Evolutionary conservation across 768 basidiomycete species (phyloP).

Genomic region (Ramaria sp.): DNA sequence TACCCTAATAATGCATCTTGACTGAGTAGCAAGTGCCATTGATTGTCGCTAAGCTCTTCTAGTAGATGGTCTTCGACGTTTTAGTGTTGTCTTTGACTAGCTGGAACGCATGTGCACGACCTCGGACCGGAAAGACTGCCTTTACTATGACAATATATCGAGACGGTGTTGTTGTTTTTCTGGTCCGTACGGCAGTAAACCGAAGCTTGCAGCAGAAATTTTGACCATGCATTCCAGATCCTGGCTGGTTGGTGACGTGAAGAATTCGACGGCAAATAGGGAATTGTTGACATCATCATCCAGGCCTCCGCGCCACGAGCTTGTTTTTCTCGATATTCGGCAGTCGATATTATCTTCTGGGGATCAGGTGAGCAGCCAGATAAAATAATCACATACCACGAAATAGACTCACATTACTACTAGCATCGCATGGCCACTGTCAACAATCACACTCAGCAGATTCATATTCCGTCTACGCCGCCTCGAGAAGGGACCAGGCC

Average conservation of each 20-base stretch:
- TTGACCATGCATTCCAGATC: not conserved
- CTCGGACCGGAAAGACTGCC: not conserved
- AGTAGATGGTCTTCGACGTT: conserved; percentile 5
- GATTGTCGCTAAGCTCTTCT: not conserved
- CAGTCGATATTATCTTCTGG: not conserved
- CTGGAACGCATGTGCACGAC: conserved; percentile 6
- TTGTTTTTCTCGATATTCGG: not conserved
- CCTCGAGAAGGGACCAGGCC: not conserved
- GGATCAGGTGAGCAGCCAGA: not conserved
- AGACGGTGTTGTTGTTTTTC: conserved; percentile 5
- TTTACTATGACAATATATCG: conserved; percentile 1
- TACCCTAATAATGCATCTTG: not conserved
- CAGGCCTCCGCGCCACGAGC: conserved; percentile 1
- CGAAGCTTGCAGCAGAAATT: not conserved
- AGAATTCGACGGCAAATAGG: too few species aligned
- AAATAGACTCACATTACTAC: too few species aligned
- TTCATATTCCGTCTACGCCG: conserved; percentile 1
- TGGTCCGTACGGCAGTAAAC: not conserved
- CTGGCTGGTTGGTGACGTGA: conserved; percentile 2
- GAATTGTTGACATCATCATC: not conserved
- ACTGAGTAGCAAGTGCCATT: not conserved
- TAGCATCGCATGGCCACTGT: conserved; percentile 3
- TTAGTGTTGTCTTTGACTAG: conserved; percentile 2
- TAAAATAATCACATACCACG: not conserved
- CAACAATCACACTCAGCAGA: conserved; percentile 1